Conservation (phyloP, 2,329 filamentous ascomycete species). For the Reticulascus tulasneorum region DNA sequence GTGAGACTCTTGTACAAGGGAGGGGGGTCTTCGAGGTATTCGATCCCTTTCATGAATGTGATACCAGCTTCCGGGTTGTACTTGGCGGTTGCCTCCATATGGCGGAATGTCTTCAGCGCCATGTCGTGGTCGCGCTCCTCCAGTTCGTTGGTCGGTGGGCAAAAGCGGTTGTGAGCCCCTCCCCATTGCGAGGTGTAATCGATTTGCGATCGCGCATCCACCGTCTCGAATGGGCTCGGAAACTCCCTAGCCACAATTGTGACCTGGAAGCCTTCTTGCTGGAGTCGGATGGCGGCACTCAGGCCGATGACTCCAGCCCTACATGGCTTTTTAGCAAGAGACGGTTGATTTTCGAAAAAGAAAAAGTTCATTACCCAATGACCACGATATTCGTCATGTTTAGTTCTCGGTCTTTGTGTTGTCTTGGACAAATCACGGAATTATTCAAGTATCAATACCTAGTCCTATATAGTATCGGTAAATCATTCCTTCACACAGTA, state of each 20-base stretch:
- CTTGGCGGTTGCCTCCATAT: constrained; percentile 31
- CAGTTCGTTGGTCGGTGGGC: constrained; percentile 22
- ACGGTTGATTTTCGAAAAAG: neutral
- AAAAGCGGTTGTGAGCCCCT: constrained; percentile 52
- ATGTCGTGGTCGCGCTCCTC: constrained; percentile 38
- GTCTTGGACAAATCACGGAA: no score
- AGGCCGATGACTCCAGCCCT: constrained; percentile 53
- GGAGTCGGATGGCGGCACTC: constrained; percentile 42
- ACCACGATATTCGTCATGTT: constrained; percentile 9
- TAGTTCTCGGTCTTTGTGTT: neutral
- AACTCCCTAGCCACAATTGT: constrained; percentile 44
- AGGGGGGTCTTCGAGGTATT: constrained; percentile 45
- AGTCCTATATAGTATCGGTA: no score
- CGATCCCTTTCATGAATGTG: constrained; percentile 44
- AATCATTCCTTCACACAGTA: no score
- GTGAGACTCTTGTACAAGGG: constrained; percentile 35
- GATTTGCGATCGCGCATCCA: constrained; percentile 34
- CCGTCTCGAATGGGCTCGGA: constrained; percentile 41
- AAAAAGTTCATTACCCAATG: constrained; percentile 7
- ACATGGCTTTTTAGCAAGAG: constrained; percentile 1
- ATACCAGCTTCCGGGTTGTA: constrained; percentile 38
- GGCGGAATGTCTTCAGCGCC: constrained; percentile 36
- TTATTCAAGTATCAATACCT: no score
- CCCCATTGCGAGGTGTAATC: constrained; percentile 57
- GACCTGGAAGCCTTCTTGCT: constrained; percentile 33